These are phyloP conservation scores for Kwoniella heveanensis DNA, from an alignment of 768 basidiomycete genomes.

Conservation along the genomic window DNA sequence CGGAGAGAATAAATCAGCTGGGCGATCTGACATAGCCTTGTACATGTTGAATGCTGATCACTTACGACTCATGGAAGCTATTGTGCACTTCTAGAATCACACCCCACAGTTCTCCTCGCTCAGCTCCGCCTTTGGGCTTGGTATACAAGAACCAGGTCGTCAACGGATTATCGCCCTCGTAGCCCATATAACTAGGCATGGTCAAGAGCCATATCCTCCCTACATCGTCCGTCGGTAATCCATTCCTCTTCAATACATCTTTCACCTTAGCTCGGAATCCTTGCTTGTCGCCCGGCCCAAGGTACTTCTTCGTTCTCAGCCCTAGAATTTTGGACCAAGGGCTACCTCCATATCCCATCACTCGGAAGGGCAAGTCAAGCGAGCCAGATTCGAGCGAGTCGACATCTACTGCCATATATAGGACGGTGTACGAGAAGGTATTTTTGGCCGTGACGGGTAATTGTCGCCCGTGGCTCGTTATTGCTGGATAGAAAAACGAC, in stretches of 20 bases:
- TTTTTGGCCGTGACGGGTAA: slow-evolving; percentile 29
- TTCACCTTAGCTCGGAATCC: slow-evolving; percentile 27
- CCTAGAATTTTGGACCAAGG: slow-evolving; percentile 60
- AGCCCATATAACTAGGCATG: slow-evolving; percentile 70
- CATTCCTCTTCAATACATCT: slow-evolving; percentile 13
- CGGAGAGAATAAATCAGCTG: background rate
- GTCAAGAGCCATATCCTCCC: slow-evolving; percentile 72
- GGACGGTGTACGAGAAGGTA: slow-evolving; percentile 60
- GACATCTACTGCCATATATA: slow-evolving; percentile 65
- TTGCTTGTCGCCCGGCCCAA: slow-evolving; percentile 52
- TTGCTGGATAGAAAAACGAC: slow-evolving; percentile 28
- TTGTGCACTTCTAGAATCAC: slow-evolving; percentile 72
- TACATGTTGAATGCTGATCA: background rate
- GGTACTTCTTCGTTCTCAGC: slow-evolving; percentile 60
- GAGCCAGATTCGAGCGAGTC: slow-evolving; percentile 60
- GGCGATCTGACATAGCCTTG: background rate
- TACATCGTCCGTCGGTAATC: slow-evolving; percentile 38
- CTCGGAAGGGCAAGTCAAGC: slow-evolving; percentile 60
- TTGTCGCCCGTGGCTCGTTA: slow-evolving; percentile 27
- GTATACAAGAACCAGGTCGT: slow-evolving; percentile 69
- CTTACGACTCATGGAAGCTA: slow-evolving; percentile 68
- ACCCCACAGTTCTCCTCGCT: slow-evolving; percentile 26
- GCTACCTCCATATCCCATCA: slow-evolving; percentile 64
- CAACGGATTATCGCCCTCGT: slow-evolving; percentile 71
- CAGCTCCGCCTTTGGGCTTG: slow-evolving; percentile 2